Evolutionary conservation across 139 green algal species (phyloP), one percentile per base, ranked within the genome.

Genomic region (Astrephomene gubernaculifera): DNA sequence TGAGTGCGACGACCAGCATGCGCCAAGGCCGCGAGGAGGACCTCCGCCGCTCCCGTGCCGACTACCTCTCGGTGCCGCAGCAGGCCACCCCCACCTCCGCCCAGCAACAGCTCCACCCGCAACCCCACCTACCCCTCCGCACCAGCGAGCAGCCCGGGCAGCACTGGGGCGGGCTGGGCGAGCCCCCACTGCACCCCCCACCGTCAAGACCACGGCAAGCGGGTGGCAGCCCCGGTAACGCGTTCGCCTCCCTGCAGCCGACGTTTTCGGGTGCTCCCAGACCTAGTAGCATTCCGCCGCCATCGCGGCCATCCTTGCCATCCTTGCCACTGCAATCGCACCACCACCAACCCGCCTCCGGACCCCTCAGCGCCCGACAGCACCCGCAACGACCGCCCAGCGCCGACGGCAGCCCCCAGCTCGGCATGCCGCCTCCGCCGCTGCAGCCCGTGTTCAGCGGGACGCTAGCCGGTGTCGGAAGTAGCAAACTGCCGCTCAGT

Each of bases 401-500:
- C 19, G 36, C 17, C 21, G 65, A 36, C 36, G 29, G 36, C 65
- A 49, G 36, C 36, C 36, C 12, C 8, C 36, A 33, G 36, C 36
- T 36, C 12, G 65, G 65, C 12, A 31, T 72, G 36, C 65, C 8
- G 53, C 44, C 43, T 19, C 53, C 61, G 38, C 35, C 21, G 19
- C 53, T 81, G 10, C 73, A 81, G 54, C 35, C 73, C 6, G 7
- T 61, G 4, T 27, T 38, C 12, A 81, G 73, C 38, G 73, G 73
- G 38, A 22, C 45, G 31, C 72, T 80, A 0, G 49, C 72, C 4
- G 72, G 45, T 24, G 72, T 80, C 9, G 72, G 72, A 5, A 80
- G 72, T 49, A 80, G 72, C 52, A 80, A 64, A 49, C 72, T 80
- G 72, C 72, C 72, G 31, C 49, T n/a, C 1, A 67, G 72, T 19